These are phyloP conservation scores for Eucalyptus sp. DNA, from an alignment of 345 rosid genomes.

Conservation along the genomic window DNA sequence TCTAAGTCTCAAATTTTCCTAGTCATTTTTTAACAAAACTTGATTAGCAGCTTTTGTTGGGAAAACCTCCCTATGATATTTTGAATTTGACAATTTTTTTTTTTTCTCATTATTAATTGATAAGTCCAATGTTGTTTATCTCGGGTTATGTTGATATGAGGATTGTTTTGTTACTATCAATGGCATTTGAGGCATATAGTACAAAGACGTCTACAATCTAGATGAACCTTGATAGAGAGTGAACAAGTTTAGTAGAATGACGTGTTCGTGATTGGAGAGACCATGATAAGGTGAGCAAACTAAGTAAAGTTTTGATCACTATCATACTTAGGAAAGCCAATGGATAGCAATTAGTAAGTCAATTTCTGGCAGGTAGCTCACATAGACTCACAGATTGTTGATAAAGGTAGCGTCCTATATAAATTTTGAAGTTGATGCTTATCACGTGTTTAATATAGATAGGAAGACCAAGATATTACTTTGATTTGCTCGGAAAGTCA, in stretches of 20 bases:
- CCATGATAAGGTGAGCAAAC: not conserved
- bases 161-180: not conserved
- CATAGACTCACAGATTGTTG: not conserved
- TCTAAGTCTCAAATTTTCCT: too few species aligned
- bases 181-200: not conserved
- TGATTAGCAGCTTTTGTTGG: not conserved
- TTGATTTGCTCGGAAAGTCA: not conserved
- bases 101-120: not conserved
- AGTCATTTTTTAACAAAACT: too few species aligned
- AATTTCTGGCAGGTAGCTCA: too few species aligned
- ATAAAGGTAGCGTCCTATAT: not conserved
- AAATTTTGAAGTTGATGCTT: not conserved
- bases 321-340: not conserved
- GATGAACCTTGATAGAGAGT: not conserved
- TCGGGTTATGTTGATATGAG: not conserved
- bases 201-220: not conserved
- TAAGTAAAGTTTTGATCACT: not conserved
- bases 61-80: not conserved
- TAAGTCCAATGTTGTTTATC: not conserved
- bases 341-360: not conserved
- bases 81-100: not conserved
- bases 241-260: not conserved
- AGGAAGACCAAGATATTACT: not conserved
- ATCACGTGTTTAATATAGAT: not conserved
- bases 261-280: not conserved